Evolutionary conservation across 2,329 filamentous ascomycete genomes (phyloP), one percentile per base, ranked within the genome.

Genomic region (Whalleya microplaca): DNA sequence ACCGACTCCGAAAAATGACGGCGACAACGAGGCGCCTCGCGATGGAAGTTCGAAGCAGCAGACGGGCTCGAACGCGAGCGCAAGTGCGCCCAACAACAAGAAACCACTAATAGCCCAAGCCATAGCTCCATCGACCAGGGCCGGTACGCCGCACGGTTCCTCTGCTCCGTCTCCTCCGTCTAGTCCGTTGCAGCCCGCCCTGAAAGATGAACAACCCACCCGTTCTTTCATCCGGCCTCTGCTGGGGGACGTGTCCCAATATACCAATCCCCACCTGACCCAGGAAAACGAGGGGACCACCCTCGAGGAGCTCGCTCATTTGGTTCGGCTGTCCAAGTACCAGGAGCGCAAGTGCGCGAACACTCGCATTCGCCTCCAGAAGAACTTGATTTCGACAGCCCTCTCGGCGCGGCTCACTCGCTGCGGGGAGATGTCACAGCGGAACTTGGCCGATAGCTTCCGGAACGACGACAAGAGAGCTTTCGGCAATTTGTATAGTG

Each of bases 331-430:
- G 60, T 89, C 89, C 71, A 89, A 87, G 68, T 92, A 92, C 72
- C 90, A 94, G 75, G 88, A 91, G 79, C 88, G 89, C 79, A 90
- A 91, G 79, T 85, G 89, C 75, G 81, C 84, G 63, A 87, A 88
- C 69, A 89, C 87, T 45, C 83, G 90, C 64, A 80, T 89, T 63
- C 87, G 89, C 55, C 80, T 95, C 51, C 89, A 92, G 71, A 82
- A 88, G 69, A 90, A 84, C 69, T 78, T 93, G 59, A 84, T 93
- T 51, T 90, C 88, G 19, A 90, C 88, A 43, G 89, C 89, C 41
- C 78, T 92, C 56, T 91, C 87, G 63, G 85, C 88, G 58, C 88
- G 91, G 54, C 78, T 94, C 69, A 86, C 87, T 65, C 84, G 89
- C 63, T 91, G 87, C 66, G 88, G 89, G 63, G 88, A 91, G 72